Base-by-base conservation (phyloP, 1,139 yeast genomes). In the Saccharomycopsis crataegensis region DNA sequence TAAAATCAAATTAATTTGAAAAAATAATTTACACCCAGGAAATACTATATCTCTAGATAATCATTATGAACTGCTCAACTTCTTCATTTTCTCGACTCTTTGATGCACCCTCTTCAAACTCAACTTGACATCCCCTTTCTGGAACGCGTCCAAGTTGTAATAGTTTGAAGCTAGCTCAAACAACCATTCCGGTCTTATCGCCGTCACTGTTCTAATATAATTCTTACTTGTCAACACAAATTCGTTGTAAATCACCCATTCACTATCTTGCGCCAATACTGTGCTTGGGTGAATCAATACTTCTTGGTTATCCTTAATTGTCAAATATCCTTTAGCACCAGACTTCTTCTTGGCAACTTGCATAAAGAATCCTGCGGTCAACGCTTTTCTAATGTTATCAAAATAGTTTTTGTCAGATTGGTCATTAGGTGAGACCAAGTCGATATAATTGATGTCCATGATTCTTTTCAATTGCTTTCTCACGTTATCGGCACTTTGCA, bases 361-460 rank as follows among this genome's bases (percentile, higher is more conserved):
- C 98, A 93, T 91, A 74, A 93, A 93, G 68, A 90, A 91, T 1
- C 99, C 99, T n/a, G 90, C 81, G 8, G 89, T 79, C 55, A 93
- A 72, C 0, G 99, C 96, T 68, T 86, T 85, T 58, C 95, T 79
- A 60, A 93, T 83, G 63, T 88, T 86, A 60, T 78, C 81, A 68
- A 79, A 79, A 68, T 85, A 90, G 57, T 67, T 69, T 56, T 72
- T 72, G 52, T 81, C 80, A 67, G 81, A 83, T 44, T 84, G 89
- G 61, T 72, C 82, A 46, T 87, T 83, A 1, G 89, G 83, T 50
- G 91, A 79, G 56, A 79, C 75, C 56, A 93, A 70, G 58, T 83
- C 87, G 58, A 93, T 72, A 62, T 87, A 94, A 64, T 84, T 78
- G 57, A 84, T 77, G 62, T 83, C 85, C 98, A 93, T 89, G 61